Evolutionary conservation across 306 rosid genomes (phyloP).

Genomic region (Pyrus bretschneideri): DNA sequence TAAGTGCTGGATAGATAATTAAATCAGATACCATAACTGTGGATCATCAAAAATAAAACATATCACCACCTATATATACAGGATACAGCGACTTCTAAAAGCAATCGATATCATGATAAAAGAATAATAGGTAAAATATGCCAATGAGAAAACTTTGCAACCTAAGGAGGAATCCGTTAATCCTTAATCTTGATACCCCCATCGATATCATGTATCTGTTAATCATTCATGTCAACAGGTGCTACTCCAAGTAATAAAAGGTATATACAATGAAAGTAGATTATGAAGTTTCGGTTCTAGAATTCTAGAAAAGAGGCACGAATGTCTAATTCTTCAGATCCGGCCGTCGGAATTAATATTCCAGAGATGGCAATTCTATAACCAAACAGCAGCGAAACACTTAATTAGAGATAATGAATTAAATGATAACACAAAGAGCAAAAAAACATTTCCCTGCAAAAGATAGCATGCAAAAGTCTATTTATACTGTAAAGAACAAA

Average conservation of each 20-base stretch:
- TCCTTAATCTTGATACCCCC: background rate
- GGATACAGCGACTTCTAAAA: background rate
- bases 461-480: background rate
- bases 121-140: background rate
- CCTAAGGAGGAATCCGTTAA: background rate
- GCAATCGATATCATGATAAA: background rate
- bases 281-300: slow-evolving; percentile 8
- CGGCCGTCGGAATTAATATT: slow-evolving; percentile 26
- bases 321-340: slow-evolving; percentile 36
- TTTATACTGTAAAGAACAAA: slow-evolving; percentile 26
- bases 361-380: slow-evolving; percentile 33
- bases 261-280: background rate
- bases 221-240: background rate
- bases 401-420: slow-evolving; percentile 15
- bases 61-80: background rate
- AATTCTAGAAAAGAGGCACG: slow-evolving; percentile 31
- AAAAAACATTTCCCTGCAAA: slow-evolving; percentile 1
- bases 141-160: background rate
- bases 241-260: background rate
- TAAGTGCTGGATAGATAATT: background rate
- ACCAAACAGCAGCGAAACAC: slow-evolving; percentile 21
- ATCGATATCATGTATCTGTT: background rate
- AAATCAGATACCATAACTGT: background rate
- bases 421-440: background rate
- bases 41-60: background rate